These are phyloP conservation scores for Zasmidium citrigriseum DNA, from an alignment of 2,329 filamentous ascomycete species.

Conservation along the genomic window DNA sequence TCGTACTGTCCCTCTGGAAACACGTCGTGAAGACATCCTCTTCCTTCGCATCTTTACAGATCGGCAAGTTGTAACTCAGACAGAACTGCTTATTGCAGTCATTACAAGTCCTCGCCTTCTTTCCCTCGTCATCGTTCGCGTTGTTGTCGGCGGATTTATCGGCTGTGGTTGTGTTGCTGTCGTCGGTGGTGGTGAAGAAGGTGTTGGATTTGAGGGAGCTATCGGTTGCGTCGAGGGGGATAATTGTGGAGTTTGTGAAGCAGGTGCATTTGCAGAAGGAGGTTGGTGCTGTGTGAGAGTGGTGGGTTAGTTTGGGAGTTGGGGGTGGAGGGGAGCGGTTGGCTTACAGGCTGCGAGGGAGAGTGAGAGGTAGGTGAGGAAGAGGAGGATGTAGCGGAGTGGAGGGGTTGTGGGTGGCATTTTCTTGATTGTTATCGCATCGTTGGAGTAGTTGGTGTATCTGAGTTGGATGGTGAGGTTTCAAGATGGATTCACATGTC, in stretches of 20 bases:
- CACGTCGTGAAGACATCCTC: constrained; percentile 68
- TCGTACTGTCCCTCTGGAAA: constrained; percentile 68
- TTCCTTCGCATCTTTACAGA: constrained; percentile 61
- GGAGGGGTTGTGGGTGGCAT: constrained; percentile 4
- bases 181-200: constrained; percentile 11
- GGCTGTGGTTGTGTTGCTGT: constrained; percentile 11
- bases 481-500: no score
- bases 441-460: no score
- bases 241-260: constrained; percentile 67
- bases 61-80: constrained; percentile 61
- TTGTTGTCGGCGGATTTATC: constrained; percentile 16
- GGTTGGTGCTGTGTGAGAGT: constrained; percentile 51
- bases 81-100: constrained; percentile 71
- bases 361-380: constrained; percentile 38
- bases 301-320: constrained; percentile 8
- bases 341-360: constrained; percentile 47
- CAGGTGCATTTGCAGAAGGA: constrained; percentile 75
- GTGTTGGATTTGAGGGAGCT: constrained; percentile 22
- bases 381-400: constrained; percentile 29
- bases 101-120: constrained; percentile 53
- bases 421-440: constrained; percentile 8
- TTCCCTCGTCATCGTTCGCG: constrained; percentile 26
- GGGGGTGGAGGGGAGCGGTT: not conserved
- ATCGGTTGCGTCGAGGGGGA: constrained; percentile 57
- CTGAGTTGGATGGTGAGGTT: no score